A percentile compares a stretch with the other conserved stretches of the same genome.
Conservation (phyloP, 139 green algal species). For the Micractinium conductrix region DNA sequence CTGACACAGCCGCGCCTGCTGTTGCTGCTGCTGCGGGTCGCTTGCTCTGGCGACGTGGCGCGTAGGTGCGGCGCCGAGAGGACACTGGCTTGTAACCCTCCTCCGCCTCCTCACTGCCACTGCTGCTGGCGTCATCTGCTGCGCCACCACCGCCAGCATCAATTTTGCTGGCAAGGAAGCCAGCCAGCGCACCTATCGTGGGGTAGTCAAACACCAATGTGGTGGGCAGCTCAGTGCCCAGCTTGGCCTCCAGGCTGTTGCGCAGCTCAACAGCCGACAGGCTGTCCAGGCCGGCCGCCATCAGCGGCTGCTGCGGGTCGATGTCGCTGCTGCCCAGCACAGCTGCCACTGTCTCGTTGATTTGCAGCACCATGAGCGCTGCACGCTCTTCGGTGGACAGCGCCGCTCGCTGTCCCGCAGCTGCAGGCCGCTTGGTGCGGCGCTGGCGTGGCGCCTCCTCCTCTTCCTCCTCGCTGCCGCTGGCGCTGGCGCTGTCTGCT, state of each 20-base stretch:
- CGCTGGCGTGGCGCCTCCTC: background rate
- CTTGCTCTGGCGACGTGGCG: background rate
- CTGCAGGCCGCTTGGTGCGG: background rate
- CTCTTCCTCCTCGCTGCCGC: background rate
- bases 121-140: background rate
- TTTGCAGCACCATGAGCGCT: slow-evolving; percentile 21
- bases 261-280: slow-evolving; percentile 55
- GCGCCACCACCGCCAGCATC: background rate
- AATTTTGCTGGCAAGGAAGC: slow-evolving; percentile 22
- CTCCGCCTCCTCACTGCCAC: background rate
- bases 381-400: background rate
- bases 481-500: background rate
- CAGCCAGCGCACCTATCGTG: slow-evolving; percentile 50
- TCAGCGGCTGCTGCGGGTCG: slow-evolving; percentile 69
- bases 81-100: background rate
- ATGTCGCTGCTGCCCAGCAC: slow-evolving; percentile 45
- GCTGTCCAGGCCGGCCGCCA: slow-evolving; percentile 83
- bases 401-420: background rate
- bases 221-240: slow-evolving; percentile 49
- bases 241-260: slow-evolving; percentile 34
- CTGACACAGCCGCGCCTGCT: background rate
- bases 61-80: background rate
- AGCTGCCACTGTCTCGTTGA: slow-evolving; percentile 34
- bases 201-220: slow-evolving; percentile 70
- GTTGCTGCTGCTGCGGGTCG: background rate